Evolutionary conservation across 192 early-diverging fungal species (phyloP).

Genomic region (Backusella morwellensis): DNA sequence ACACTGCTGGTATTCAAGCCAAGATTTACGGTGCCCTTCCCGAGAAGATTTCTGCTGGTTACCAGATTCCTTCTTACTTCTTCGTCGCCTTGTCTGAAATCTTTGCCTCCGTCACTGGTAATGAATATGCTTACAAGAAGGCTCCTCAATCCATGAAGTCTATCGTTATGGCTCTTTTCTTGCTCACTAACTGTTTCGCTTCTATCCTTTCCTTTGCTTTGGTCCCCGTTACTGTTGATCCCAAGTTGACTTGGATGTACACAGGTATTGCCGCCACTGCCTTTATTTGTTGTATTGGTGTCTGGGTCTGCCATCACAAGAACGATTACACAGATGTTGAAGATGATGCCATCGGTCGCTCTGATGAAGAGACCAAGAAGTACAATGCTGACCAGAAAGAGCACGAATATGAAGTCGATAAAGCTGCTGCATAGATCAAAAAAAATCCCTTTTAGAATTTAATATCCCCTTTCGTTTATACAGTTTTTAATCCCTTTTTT

Average conservation of each 20-base stretch:
- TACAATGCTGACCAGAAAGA: background rate
- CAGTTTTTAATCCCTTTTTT: background rate
- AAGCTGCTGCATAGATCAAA: constrained; percentile 4
- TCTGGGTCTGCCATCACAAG: constrained; percentile 51
- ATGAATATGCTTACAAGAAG: constrained; percentile 68
- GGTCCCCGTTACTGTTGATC: constrained; percentile 55
- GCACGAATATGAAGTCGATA: constrained; percentile 14
- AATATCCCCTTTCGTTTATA: background rate
- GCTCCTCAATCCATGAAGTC: constrained; percentile 64
- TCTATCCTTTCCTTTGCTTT: constrained; percentile 56
- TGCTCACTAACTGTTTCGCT: constrained; percentile 55
- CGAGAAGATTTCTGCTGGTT: constrained; percentile 51
- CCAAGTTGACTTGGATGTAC: constrained; percentile 63
- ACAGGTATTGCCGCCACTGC: constrained; percentile 44
- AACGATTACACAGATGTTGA: constrained; percentile 42
- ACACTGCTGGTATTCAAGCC: constrained; percentile 59
- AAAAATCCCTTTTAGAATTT: background rate
- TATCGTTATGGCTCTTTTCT: constrained; percentile 70
- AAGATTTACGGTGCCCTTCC: constrained; percentile 61
- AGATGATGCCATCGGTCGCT: constrained; percentile 38
- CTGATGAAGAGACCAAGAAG: background rate
- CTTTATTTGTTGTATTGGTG: constrained; percentile 35
- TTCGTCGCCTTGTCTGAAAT: constrained; percentile 65
- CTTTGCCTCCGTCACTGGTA: constrained; percentile 68
- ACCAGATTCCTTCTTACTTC: constrained; percentile 58